Evolutionary conservation across 2,329 filamentous ascomycete genomes (phyloP).

Genomic region (Alternaria arborescens): DNA sequence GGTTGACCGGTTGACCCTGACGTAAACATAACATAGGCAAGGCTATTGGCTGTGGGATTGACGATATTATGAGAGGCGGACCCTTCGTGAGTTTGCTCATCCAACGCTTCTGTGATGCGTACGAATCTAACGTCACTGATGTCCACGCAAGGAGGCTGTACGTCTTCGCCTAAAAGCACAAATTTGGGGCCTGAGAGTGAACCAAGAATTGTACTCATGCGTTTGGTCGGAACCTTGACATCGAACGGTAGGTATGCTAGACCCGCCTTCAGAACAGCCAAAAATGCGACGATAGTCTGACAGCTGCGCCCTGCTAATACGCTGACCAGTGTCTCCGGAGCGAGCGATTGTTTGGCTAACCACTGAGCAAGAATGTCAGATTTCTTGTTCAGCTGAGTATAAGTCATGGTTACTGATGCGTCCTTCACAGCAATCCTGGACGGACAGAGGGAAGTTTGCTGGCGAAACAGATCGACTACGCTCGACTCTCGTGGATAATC

Average conservation of each 20-base stretch:
- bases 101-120: too few species aligned
- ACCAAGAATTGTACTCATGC: too few species aligned
- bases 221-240: conserved; percentile 7
- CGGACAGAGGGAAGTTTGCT: conserved; percentile 2
- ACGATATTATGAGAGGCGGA: too few species aligned
- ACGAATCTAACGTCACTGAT: too few species aligned
- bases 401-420: conserved; percentile 13
- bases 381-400: conserved; percentile 12
- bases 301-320: conserved; percentile 27
- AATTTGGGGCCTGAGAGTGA: too few species aligned
- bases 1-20: conserved; percentile 55
- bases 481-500: not conserved
- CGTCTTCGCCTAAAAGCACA: too few species aligned
- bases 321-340: conserved; percentile 18
- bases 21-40: conserved; percentile 68
- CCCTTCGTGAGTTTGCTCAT: not conserved
- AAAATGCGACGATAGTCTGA: conserved; percentile 45
- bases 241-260: conserved; percentile 50
- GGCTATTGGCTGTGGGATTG: not conserved
- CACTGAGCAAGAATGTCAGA: conserved; percentile 15
- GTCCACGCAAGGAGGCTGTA: too few species aligned
- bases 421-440: conserved; percentile 17
- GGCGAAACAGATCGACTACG: conserved; percentile 12
- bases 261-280: conserved; percentile 54
- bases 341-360: not conserved